Evolutionary conservation across 2,329 filamentous ascomycete species (phyloP).

Genomic region (Pseudogymnoascus sp.): DNA sequence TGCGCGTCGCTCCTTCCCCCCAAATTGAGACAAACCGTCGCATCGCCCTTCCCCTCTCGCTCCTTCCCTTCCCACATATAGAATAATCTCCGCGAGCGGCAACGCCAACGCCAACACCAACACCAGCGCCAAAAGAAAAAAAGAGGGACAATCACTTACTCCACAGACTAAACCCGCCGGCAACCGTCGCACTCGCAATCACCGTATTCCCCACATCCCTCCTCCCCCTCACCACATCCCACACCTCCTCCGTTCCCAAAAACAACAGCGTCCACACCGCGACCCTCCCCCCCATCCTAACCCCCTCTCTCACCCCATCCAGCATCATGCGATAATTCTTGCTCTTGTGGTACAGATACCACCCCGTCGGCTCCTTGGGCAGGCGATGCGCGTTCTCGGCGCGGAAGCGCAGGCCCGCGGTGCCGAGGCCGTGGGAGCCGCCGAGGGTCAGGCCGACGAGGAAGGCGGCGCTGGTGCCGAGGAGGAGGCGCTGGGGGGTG

Average conservation of each 20-base stretch:
- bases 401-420: constrained; percentile 73
- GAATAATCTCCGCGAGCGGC: neutral
- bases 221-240: constrained; percentile 62
- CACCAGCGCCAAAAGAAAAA: constrained; percentile 5
- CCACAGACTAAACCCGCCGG: constrained; percentile 79
- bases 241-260: constrained; percentile 74
- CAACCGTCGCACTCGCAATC: constrained; percentile 73
- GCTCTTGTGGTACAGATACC: constrained; percentile 98
- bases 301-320: constrained; percentile 69
- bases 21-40: neutral
- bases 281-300: constrained; percentile 64
- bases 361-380: constrained; percentile 71
- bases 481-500: constrained; percentile 55
- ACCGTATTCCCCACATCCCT: constrained; percentile 76
- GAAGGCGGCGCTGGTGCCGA: constrained; percentile 56
- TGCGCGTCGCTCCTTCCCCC: neutral
- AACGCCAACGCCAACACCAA: neutral
- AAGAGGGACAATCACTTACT: constrained; percentile 45
- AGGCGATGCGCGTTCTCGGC: constrained; percentile 95
- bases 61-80: neutral
- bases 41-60: neutral
- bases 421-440: constrained; percentile 61
- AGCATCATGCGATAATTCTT: constrained; percentile 87
- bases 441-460: constrained; percentile 64
- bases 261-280: constrained; percentile 68